phyloP scores from a whole-genome alignment of 1,139 yeast species.

The Candida albicans region DNA sequence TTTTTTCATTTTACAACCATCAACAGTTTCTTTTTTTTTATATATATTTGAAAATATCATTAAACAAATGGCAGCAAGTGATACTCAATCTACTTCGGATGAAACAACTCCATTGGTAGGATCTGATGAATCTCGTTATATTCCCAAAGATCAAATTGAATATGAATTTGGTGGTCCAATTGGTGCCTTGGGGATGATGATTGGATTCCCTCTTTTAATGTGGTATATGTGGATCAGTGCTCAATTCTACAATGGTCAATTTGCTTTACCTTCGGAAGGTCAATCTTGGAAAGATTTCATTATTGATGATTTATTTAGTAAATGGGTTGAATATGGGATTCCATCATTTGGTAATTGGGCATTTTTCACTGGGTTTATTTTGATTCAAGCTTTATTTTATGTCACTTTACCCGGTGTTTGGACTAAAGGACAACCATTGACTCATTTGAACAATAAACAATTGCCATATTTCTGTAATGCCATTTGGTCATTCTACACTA shows the following conservation, averaged over 20 bases:
- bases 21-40: not conserved
- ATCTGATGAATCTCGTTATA: slow-evolving; percentile 23
- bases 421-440: slow-evolving; percentile 92
- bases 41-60: not conserved
- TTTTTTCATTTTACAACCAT: too few species aligned
- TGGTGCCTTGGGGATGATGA: slow-evolving; percentile 94
- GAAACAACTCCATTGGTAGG: slow-evolving; percentile 8
- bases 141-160: slow-evolving; percentile 47
- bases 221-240: slow-evolving; percentile 96
- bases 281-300: slow-evolving; percentile 62
- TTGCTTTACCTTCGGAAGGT: slow-evolving; percentile 65
- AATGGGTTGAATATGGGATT: slow-evolving; percentile 56
- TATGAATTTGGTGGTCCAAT: slow-evolving; percentile 93
- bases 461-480: slow-evolving; percentile 95
- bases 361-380: slow-evolving; percentile 67
- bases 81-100: not conserved
- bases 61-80: too few species aligned
- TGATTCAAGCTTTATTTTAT: slow-evolving; percentile 74
- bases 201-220: slow-evolving; percentile 91
- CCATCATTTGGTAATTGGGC: slow-evolving; percentile 71
- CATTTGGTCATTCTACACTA: slow-evolving; percentile 73
- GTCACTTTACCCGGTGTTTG: slow-evolving; percentile 91
- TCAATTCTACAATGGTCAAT: slow-evolving; percentile 68
- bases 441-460: slow-evolving; percentile 74
- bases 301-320: slow-evolving; percentile 39